Percentiles rank a stretch among this genome's conserved stretches.
Conservation (phyloP, 345 rosid genomes). For the Salix udensis region DNA sequence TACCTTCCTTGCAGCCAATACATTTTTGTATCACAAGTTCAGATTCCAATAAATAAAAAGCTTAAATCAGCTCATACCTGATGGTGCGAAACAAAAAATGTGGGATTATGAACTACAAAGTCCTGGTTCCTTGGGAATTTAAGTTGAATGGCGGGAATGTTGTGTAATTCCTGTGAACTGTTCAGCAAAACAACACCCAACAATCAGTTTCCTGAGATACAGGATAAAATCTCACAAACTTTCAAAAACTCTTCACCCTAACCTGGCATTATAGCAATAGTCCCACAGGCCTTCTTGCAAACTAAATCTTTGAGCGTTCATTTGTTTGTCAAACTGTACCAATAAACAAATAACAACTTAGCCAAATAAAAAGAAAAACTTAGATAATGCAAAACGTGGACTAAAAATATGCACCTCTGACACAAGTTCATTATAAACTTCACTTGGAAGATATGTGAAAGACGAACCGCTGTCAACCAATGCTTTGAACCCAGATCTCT, state of each 20-base stretch:
- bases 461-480: slow-evolving; percentile 82
- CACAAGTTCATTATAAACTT: slow-evolving; percentile 44
- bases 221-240: not conserved
- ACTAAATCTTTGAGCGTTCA: slow-evolving; percentile 47
- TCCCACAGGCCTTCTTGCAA: slow-evolving; percentile 55
- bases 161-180: slow-evolving; percentile 48
- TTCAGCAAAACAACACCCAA: not conserved
- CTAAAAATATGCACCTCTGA: slow-evolving; percentile 44
- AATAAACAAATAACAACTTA: not conserved
- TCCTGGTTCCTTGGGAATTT: slow-evolving; percentile 63
- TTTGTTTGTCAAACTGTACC: slow-evolving; percentile 54
- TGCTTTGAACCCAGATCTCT: slow-evolving; percentile 51
- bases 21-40: too few species aligned
- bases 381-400: too few species aligned
- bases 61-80: slow-evolving; percentile 36
- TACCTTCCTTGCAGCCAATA: too few species aligned
- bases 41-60: too few species aligned
- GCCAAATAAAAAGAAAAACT: not conserved
- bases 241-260: slow-evolving; percentile 12
- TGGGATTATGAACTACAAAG: slow-evolving; percentile 67
- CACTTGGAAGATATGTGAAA: slow-evolving; percentile 68
- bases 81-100: slow-evolving; percentile 46
- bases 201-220: not conserved
- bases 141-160: slow-evolving; percentile 60
- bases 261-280: slow-evolving; percentile 82